Conservation (phyloP, 495 filamentous ascomycete species). For the Choiromyces venosus region DNA sequence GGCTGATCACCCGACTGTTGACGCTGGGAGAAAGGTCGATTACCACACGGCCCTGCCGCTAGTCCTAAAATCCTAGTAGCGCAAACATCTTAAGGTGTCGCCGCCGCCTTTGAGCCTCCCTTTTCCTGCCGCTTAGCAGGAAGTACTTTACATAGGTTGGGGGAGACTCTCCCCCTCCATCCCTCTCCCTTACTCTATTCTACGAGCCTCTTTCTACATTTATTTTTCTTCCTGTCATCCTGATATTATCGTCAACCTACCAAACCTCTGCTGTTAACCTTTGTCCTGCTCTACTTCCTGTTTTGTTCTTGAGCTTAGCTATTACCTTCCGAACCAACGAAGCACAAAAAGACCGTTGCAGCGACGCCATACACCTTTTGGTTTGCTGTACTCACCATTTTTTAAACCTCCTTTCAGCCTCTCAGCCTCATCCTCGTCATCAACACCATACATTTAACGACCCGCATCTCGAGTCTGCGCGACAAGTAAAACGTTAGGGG, state of each 20-base stretch:
- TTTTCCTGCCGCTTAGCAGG: conserved; percentile 31
- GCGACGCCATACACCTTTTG: conserved; percentile 37
- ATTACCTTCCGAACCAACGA: conserved; percentile 24
- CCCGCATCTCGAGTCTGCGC: conserved; percentile 4
- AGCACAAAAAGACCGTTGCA: conserved; percentile 38
- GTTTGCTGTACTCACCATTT: too few species aligned
- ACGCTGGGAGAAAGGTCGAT: conserved; percentile 21
- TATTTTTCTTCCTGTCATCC: conserved; percentile 19
- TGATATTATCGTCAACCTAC: conserved; percentile 12
- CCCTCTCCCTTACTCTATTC: conserved; percentile 19
- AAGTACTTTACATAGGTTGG: conserved; percentile 34
- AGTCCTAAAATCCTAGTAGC: conserved; percentile 36
- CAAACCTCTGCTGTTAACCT: conserved; percentile 12
- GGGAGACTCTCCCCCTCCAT: conserved; percentile 33
- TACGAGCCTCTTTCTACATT: conserved; percentile 23
- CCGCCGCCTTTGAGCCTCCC: conserved; percentile 37
- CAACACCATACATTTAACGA: conserved; percentile 21
- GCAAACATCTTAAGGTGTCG: conserved; percentile 34
- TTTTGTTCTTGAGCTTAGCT: conserved; percentile 1
- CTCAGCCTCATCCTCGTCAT: conserved; percentile 38
- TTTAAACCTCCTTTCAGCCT: conserved; percentile 26
- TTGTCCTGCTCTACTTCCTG: conserved; percentile 14
- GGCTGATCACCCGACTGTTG: conserved; percentile 37
- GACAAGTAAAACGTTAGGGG: conserved; percentile 4
- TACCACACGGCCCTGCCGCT: conserved; percentile 36